phyloP scores from a whole-genome alignment of 306 rosid genomes.

The Fagus crenata region DNA sequence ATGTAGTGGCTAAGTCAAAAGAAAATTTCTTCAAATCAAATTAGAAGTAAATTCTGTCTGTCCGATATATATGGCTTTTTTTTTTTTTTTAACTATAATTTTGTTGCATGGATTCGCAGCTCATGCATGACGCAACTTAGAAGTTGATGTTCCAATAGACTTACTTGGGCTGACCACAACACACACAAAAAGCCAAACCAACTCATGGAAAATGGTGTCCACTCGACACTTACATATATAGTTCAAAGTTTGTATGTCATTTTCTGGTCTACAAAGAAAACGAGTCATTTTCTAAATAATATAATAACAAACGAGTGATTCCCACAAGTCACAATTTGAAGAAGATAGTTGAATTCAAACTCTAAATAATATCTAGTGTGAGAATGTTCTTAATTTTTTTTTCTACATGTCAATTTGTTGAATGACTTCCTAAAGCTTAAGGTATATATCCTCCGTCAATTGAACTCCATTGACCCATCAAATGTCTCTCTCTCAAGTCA shows the following conservation, averaged over 20 bases:
- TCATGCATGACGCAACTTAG: slow-evolving; percentile 10
- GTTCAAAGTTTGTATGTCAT: slow-evolving; percentile 19
- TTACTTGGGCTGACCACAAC: not conserved
- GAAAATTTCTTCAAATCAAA: too few species aligned
- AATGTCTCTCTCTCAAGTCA: not conserved
- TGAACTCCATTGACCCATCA: not conserved
- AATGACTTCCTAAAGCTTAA: not conserved
- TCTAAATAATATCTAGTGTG: slow-evolving; percentile 7
- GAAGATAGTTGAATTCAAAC: slow-evolving; percentile 12
- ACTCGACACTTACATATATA: not conserved
- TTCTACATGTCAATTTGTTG: not conserved
- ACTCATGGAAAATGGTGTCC: not conserved
- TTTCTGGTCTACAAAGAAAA: not conserved
- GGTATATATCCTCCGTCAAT: too few species aligned
- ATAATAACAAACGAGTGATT: not conserved
- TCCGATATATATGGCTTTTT: too few species aligned
- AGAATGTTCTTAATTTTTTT: slow-evolving; percentile 20
- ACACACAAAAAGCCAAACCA: not conserved
- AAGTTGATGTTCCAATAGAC: not conserved
- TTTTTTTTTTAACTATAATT: not conserved
- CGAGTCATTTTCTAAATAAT: not conserved
- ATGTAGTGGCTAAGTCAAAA: too few species aligned
- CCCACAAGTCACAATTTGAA: slow-evolving; percentile 11
- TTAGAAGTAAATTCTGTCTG: too few species aligned
- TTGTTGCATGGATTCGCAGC: not conserved